These are phyloP conservation scores for Tephrocybe sp. DNA, from an alignment of 768 basidiomycete species.

Conservation along the genomic window DNA sequence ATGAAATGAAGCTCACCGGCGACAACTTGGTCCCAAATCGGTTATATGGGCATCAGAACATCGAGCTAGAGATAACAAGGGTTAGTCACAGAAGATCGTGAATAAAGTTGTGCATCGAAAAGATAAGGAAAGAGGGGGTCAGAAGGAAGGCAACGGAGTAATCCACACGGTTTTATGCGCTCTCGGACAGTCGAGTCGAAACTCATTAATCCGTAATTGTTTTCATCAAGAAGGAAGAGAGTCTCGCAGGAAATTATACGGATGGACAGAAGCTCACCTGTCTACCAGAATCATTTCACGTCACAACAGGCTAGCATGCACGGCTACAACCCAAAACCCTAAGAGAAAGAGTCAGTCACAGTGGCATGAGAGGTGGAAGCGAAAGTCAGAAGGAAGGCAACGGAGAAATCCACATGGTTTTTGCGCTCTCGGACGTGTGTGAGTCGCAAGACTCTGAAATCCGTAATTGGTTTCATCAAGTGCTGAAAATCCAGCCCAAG, in stretches of 20 bases:
- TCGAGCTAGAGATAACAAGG: not conserved
- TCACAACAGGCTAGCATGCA: not conserved
- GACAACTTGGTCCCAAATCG: too few species aligned
- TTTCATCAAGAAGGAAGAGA: slow-evolving; percentile 5
- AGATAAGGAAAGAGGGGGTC: not conserved
- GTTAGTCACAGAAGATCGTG: slow-evolving; percentile 4
- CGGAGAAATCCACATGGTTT: slow-evolving; percentile 47
- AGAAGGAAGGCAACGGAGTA: slow-evolving; percentile 57
- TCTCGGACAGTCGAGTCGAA: slow-evolving; percentile 16
- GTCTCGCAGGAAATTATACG: not conserved
- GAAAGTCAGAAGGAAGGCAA: slow-evolving; percentile 57
- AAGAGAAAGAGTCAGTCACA: not conserved
- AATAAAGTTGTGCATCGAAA: not conserved
- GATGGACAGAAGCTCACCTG: not conserved
- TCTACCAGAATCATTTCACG: not conserved
- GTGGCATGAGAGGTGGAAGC: not conserved
- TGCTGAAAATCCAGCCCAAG: not conserved
- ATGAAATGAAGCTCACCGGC: not conserved
- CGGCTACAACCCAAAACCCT: not conserved
- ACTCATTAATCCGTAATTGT: slow-evolving; percentile 18
- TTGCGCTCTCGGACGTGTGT: slow-evolving; percentile 31
- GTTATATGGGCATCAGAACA: not conserved
- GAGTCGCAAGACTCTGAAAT: slow-evolving; percentile 27
- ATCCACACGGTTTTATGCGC: slow-evolving; percentile 38
- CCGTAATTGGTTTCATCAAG: slow-evolving; percentile 28